Evolutionary conservation across 164 flowering plant genomes (phyloP), one percentile per base, ranked within the genome.

Genomic region (Vitis cinerea): DNA sequence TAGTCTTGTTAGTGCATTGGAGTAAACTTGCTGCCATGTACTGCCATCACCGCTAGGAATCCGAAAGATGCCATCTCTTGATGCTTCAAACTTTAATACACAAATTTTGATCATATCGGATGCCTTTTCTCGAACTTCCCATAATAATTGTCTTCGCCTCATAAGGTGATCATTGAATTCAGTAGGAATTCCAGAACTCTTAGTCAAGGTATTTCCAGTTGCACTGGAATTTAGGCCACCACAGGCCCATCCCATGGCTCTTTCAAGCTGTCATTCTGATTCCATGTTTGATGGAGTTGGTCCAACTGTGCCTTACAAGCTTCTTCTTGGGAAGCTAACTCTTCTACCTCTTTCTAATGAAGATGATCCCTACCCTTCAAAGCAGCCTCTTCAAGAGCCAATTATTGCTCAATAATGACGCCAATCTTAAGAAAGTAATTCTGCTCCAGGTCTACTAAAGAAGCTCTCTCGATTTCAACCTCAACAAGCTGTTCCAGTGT

Each of bases 171-270:
- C 90, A 82, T 91, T 94, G 72, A 95, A 95, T 76, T 88, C 89
- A 60, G 87, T 80, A 71, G 99, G 99, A 74, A 94, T 90, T 72
- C 97, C 97, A 16, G 96, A 80, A 78, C 66, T 80, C 78, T 86
- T 90, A 31, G 73, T 69, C 19, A 84, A 80, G 23, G 77, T n/a
- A 82, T 69, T 86, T 65, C 86, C 85, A 59, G 69, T 52, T 37
- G 86, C 72, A 78, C 82, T 82, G 12, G 90, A 61, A 79, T 68
- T 86, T 72, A 94, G 87, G 27, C 90, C 96, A 62, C 90, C 99
- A 83, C 99, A 95, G 63, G 98, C 99, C 99, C 99, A 95, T 19
- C 88, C 89, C 99, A 95, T 95, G 50, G 98, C 97, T 83, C 98
- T 85, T 83, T 95, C 98, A 71, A 95, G 97, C 77, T 55, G 64